phyloP scores from a whole-genome alignment of 352 stramenopile genomes.

The Ophiocytium majus region DNA sequence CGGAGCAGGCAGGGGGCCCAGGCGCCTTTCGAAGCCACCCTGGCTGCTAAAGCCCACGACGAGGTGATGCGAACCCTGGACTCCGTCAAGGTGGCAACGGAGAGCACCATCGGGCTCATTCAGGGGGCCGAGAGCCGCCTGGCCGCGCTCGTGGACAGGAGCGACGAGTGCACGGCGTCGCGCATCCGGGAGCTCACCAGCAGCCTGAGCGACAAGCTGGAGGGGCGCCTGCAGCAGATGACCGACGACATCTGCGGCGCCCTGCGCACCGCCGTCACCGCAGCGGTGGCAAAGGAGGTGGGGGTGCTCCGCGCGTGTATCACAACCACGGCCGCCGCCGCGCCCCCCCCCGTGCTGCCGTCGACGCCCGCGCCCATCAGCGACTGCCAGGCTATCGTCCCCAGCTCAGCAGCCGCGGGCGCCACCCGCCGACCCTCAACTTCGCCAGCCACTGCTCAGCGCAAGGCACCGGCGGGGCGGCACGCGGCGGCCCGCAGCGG shows the following conservation, averaged over 20 bases:
- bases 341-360: too few relatives aligned
- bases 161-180: background rate
- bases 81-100: background rate
- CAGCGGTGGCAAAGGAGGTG: background rate
- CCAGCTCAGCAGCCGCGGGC: too few relatives aligned
- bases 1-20: too few relatives aligned
- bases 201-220: background rate
- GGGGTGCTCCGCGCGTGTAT: too few relatives aligned
- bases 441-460: too few relatives aligned
- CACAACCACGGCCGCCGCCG: too few relatives aligned
- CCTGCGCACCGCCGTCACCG: background rate
- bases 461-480: too few relatives aligned
- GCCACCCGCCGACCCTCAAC: too few relatives aligned
- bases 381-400: background rate
- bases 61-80: background rate
- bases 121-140: background rate
- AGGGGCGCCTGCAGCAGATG: background rate
- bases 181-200: background rate
- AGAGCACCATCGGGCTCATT: background rate
- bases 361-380: too few relatives aligned
- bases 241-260: background rate
- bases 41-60: background rate
- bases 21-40: background rate
- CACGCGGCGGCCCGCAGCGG: background rate
- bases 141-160: background rate